phyloP scores from a whole-genome alignment of 331 rosid genomes.

The Malus hybrid region DNA sequence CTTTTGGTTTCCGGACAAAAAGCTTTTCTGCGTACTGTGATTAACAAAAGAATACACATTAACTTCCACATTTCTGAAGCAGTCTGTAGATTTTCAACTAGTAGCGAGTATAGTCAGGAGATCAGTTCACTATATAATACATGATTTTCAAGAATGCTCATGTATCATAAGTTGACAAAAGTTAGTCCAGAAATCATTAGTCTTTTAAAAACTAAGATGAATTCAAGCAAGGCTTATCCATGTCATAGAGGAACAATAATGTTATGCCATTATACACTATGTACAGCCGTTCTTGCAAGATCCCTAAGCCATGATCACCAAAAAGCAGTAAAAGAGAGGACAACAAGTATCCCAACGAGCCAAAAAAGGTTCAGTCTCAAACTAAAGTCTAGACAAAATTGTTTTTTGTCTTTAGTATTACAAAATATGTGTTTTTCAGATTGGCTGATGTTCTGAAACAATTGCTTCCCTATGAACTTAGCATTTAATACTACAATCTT shows the following conservation, averaged over 20 bases:
- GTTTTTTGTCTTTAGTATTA: neutral
- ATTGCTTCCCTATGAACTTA: neutral
- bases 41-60: constrained; percentile 6
- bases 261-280: neutral
- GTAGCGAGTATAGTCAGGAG: constrained; percentile 1
- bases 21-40: constrained; percentile 91
- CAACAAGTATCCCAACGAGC: neutral
- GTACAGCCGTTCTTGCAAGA: neutral
- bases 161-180: neutral
- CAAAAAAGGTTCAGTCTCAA: neutral
- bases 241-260: neutral
- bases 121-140: neutral
- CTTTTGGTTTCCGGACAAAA: constrained; percentile 77
- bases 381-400: neutral
- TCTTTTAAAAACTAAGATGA: neutral
- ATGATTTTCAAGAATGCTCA: neutral
- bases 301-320: neutral
- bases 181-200: neutral
- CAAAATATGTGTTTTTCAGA: neutral
- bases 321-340: neutral
- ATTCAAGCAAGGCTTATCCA: neutral
- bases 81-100: neutral
- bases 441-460: neutral
- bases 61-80: constrained; percentile 8
- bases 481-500: neutral